Base-by-base conservation (phyloP, 257 asterid genomes). In the Capsicum baccatum region DNA sequence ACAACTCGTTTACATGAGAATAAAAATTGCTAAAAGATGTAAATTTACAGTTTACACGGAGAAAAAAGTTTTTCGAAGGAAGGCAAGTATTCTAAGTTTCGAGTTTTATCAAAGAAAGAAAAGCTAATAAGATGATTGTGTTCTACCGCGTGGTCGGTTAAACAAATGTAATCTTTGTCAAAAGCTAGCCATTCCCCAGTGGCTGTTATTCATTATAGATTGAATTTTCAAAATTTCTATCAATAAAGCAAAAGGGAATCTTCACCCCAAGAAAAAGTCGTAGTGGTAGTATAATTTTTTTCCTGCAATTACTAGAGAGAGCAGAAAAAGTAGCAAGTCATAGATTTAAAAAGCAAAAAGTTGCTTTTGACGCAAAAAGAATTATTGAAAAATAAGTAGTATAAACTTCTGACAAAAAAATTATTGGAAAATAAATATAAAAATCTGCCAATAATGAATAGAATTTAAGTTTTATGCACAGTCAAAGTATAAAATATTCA, bases 121-220 rank as follows among this genome's bases (percentile, higher is more conserved):
- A 73, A 73, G 35, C n/a, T n/a, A 47, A 1, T 5, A 73, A 73
- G 80, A 47, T 73, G 58, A 73, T 73, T 73, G 42, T 73, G 42
- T 47, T 19, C 2, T 10, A 6, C 17, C 37, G 42, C 85, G 89
- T 68, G 92, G 91, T 85, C 91, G 92, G 94, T 84, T 42, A 86
- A 92, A 85, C 84, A 87, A 84, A 16, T 35, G 35, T 64, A 86
- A 59, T 89, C 87, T 86, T 88, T 85, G 87, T 90, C 94, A 94
- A 92, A 93, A 89, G 91, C 83, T 83, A 59, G 52, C 39, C 71
- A 85, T 67, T 85, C 74, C 82, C 26, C 69, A 68, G 57, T 83
- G 79, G 70, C 76, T 71, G 19, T 84, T 15, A n/a, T 79, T 84
- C 88, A 54, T 79, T 85, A 19, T 48, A 76, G 14, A 35, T 12